A percentile compares a stretch with the other conserved stretches of the same genome.
Evolutionary conservation across 345 rosid species (phyloP).

Genomic region (Citrus cavaleriei): DNA sequence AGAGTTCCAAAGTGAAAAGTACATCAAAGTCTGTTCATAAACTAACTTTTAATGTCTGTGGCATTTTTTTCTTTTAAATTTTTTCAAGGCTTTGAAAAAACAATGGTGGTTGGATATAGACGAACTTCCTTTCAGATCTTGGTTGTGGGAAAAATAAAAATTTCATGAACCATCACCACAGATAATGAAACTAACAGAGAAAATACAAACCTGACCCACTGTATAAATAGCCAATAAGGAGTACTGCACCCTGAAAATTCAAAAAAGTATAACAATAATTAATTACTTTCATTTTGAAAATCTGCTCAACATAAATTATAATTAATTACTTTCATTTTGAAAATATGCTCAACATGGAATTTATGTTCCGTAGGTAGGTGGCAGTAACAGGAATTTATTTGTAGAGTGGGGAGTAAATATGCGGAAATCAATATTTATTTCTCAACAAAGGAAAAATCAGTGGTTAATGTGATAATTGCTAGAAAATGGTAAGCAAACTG

Average conservation of each 20-base stretch:
- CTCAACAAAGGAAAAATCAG: neutral
- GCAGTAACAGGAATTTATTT: neutral
- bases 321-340: conserved; percentile 6
- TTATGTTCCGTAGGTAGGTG: neutral
- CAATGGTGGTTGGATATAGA: neutral
- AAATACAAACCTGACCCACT: conserved; percentile 54
- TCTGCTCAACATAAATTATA: neutral
- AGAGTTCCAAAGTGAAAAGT: neutral
- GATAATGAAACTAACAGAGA: conserved; percentile 6
- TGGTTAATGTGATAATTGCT: neutral
- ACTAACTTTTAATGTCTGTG: neutral
- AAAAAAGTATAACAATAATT: conserved; percentile 10
- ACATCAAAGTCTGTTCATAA: neutral
- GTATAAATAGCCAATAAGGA: conserved; percentile 45
- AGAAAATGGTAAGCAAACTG: neutral
- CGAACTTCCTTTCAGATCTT: neutral
- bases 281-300: neutral
- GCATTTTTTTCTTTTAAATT: neutral
- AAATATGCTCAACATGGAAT: neutral
- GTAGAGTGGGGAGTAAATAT: neutral
- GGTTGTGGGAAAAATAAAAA: neutral
- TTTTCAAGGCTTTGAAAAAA: neutral
- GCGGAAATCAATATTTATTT: neutral
- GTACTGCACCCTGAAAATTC: conserved; percentile 60
- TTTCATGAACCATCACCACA: neutral